Percentiles rank a stretch among this genome's conserved stretches.
phyloP scores from a whole-genome alignment of 768 basidiomycete species.

The Cyclocybe aegerita region DNA sequence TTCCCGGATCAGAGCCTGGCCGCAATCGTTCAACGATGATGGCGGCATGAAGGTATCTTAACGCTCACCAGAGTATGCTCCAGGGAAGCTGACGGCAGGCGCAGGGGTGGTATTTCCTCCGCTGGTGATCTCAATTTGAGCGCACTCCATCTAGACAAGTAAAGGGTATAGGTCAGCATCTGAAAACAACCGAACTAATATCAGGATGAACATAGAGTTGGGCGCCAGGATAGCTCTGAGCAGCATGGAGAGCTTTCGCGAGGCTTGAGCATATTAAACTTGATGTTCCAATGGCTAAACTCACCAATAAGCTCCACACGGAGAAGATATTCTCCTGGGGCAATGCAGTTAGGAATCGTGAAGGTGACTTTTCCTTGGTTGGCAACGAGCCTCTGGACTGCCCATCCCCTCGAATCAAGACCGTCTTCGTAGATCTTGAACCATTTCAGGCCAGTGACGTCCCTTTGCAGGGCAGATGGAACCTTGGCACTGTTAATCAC shows the following conservation, averaged over 20 bases:
- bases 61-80: slow-evolving; percentile 38
- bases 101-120: slow-evolving; percentile 42
- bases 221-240: slow-evolving; percentile 47
- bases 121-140: slow-evolving; percentile 44
- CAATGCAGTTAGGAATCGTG: slow-evolving; percentile 18
- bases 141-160: slow-evolving; percentile 40
- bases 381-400: slow-evolving; percentile 17
- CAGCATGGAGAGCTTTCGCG: slow-evolving; percentile 41
- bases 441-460: slow-evolving; percentile 41
- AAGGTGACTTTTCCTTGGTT: slow-evolving; percentile 18
- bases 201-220: slow-evolving; percentile 43
- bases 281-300: background rate
- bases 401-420: slow-evolving; percentile 15
- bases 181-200: background rate
- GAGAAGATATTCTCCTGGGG: slow-evolving; percentile 17
- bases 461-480: slow-evolving; percentile 41
- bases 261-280: background rate
- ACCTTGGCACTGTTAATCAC: slow-evolving; percentile 39
- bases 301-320: slow-evolving; percentile 19
- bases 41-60: slow-evolving; percentile 27
- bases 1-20: slow-evolving; percentile 44
- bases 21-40: background rate
- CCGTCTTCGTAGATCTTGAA: slow-evolving; percentile 38
- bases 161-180: background rate
- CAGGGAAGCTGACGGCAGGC: slow-evolving; percentile 46